These are phyloP conservation scores for Sedum album DNA, from an alignment of 164 flowering plant species.

Conservation along the genomic window DNA sequence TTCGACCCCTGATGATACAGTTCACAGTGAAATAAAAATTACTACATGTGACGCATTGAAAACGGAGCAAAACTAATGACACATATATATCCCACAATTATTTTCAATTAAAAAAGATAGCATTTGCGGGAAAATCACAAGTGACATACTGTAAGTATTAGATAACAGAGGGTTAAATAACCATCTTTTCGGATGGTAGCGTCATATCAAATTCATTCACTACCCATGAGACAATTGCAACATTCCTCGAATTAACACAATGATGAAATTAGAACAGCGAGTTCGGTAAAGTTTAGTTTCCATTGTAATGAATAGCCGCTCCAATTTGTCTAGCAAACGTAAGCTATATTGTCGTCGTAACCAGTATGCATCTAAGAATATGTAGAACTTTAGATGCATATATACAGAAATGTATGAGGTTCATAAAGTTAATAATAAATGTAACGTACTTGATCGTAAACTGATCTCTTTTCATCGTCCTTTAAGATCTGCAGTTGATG, in stretches of 20 bases:
- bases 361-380: background rate
- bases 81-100: too few relatives aligned
- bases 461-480: constrained; percentile 8
- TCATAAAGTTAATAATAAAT: background rate
- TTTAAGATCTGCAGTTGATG: constrained; percentile 4
- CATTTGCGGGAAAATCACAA: background rate
- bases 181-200: background rate
- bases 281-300: background rate
- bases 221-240: background rate
- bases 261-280: background rate
- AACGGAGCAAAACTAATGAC: background rate
- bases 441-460: constrained; percentile 7
- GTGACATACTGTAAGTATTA: background rate
- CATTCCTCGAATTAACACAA: background rate
- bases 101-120: too few relatives aligned
- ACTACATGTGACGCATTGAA: too few relatives aligned
- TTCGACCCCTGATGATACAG: too few relatives aligned
- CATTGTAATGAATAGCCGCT: background rate
- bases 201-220: background rate
- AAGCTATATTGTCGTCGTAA: background rate
- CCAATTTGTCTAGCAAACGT: background rate
- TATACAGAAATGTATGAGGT: background rate
- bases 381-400: background rate
- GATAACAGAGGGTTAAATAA: background rate
- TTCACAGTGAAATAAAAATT: too few relatives aligned